Conservation (phyloP, 495 filamentous ascomycete species). For the Neurospora sp. region DNA sequence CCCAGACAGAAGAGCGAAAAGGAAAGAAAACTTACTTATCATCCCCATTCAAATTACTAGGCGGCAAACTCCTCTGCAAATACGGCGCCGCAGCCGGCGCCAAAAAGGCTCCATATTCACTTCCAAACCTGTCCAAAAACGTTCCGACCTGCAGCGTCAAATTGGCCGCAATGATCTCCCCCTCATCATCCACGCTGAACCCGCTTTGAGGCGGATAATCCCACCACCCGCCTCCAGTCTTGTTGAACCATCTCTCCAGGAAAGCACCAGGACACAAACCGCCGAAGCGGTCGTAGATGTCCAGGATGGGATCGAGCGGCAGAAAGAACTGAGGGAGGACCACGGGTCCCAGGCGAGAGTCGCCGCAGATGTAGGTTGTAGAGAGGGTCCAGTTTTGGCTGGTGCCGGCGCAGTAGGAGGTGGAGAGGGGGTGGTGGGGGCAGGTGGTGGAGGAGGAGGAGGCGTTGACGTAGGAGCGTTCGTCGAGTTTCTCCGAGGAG, state of each 20-base stretch:
- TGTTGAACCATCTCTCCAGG: constrained; percentile 34
- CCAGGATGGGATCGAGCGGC: constrained; percentile 22
- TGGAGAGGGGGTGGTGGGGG: neutral
- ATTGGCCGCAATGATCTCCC: constrained; percentile 33
- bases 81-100: constrained; percentile 41
- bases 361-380: constrained; percentile 38
- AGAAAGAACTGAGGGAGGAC: constrained; percentile 30
- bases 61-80: constrained; percentile 43
- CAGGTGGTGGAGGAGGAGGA: neutral
- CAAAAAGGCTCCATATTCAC: constrained; percentile 35
- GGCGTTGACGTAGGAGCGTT: neutral
- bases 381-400: constrained; percentile 18
- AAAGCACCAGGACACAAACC: constrained; percentile 39
- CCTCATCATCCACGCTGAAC: constrained; percentile 26
- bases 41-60: constrained; percentile 35
- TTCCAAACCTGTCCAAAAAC: constrained; percentile 47
- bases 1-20: too few relatives aligned
- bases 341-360: constrained; percentile 41
- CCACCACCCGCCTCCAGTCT: constrained; percentile 23
- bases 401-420: constrained; percentile 29
- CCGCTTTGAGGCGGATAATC: constrained; percentile 36
- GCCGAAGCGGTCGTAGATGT: constrained; percentile 39
- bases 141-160: constrained; percentile 34
- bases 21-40: constrained; percentile 19
- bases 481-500: neutral